These are phyloP conservation scores for Debaryomyces sp. DNA, from an alignment of 1,139 yeast species.

Conservation along the genomic window DNA sequence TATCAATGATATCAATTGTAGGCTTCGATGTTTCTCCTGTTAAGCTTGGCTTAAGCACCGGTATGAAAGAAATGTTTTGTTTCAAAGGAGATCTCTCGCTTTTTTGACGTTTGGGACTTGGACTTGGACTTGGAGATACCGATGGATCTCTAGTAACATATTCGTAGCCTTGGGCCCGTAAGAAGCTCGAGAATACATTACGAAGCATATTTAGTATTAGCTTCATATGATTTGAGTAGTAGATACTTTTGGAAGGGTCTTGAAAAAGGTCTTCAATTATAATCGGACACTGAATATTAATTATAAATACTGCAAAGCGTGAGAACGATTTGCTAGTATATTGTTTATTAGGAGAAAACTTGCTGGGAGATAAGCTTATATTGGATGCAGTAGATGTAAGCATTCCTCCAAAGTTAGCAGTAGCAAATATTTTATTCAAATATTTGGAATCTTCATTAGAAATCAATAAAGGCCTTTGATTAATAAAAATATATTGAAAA, in stretches of 20 bases:
- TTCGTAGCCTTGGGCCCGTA: slow-evolving; percentile 23
- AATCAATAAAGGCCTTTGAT: slow-evolving; percentile 36
- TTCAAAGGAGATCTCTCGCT: background rate
- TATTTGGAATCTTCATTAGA: slow-evolving; percentile 23
- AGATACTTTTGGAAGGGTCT: slow-evolving; percentile 40
- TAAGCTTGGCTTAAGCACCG: background rate
- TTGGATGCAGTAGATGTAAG: background rate
- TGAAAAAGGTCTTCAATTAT: slow-evolving; percentile 41
- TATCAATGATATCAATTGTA: background rate
- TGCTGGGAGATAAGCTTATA: background rate
- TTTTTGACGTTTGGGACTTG: slow-evolving; percentile 6
- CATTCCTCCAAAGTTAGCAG: background rate
- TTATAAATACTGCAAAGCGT: slow-evolving; percentile 38
- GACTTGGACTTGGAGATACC: slow-evolving; percentile 14
- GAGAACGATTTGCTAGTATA: background rate
- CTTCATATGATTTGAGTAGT: slow-evolving; percentile 24
- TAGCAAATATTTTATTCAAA: slow-evolving; percentile 31
- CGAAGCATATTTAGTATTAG: slow-evolving; percentile 31
- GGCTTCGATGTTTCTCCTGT: background rate
- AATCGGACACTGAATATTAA: slow-evolving; percentile 33
- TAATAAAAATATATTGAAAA: slow-evolving; percentile 51
- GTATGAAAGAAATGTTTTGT: background rate
- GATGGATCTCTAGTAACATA: background rate
- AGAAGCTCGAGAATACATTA: slow-evolving; percentile 29
- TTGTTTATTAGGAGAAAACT: background rate